Percentiles rank a stretch among this genome's conserved stretches.
Evolutionary conservation across 768 basidiomycete species (phyloP).

Genomic region (Zangia roseola): DNA sequence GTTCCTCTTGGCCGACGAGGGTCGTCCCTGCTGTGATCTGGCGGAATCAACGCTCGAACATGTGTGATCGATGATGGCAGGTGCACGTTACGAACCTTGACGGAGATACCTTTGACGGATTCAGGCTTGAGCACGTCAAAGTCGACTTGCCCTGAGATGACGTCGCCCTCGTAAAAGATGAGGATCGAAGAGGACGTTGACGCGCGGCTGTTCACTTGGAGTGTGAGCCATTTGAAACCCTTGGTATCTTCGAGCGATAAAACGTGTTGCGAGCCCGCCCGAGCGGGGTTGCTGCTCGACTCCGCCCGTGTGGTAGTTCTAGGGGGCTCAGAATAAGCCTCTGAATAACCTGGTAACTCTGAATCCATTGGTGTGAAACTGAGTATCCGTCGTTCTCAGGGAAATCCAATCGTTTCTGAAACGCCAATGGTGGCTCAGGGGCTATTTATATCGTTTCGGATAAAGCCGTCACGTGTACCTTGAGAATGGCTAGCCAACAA

Average conservation of each 20-base stretch:
- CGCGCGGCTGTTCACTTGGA: slow-evolving; percentile 45
- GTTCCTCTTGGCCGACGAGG: slow-evolving; percentile 55
- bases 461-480: slow-evolving; percentile 14
- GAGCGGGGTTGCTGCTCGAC: neutral
- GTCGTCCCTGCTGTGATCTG: slow-evolving; percentile 48
- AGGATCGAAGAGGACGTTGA: slow-evolving; percentile 39
- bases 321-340: neutral
- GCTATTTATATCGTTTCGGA: slow-evolving; percentile 6
- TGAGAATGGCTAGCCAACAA: no score
- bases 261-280: slow-evolving; percentile 32
- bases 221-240: slow-evolving; percentile 44
- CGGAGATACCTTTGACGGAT: slow-evolving; percentile 45
- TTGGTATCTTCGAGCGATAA: slow-evolving; percentile 44
- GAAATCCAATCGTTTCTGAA: no score
- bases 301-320: neutral
- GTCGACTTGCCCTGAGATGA: slow-evolving; percentile 49
- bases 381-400: no score
- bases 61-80: no score
- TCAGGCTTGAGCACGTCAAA: slow-evolving; percentile 50
- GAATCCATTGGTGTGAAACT: slow-evolving; percentile 1
- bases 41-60: no score
- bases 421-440: slow-evolving; percentile 7
- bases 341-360: slow-evolving; percentile 21
- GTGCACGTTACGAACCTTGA: slow-evolving; percentile 39
- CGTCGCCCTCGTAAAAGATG: slow-evolving; percentile 47